These are phyloP conservation scores for Ziziphus jujuba DNA, from an alignment of 306 rosid species.

Conservation along the genomic window DNA sequence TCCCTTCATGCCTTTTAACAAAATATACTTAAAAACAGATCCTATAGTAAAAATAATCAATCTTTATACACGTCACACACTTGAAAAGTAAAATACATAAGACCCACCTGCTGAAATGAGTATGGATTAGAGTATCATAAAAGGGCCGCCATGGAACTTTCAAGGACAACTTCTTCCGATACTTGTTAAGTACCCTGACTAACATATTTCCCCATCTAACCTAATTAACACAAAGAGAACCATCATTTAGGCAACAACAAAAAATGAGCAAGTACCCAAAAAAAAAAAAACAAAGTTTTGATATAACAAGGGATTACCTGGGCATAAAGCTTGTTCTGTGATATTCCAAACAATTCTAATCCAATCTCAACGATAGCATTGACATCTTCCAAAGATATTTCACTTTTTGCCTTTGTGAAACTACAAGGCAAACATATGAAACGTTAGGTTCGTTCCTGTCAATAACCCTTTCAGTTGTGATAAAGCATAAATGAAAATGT, in stretches of 20 bases:
- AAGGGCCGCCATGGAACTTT: slow-evolving; percentile 80
- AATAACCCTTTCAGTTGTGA: not conserved
- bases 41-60: not conserved
- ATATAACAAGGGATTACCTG: slow-evolving; percentile 63
- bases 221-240: slow-evolving; percentile 54
- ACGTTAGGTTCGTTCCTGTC: slow-evolving; percentile 25
- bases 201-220: slow-evolving; percentile 97
- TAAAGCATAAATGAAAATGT: not conserved
- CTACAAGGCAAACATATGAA: slow-evolving; percentile 41
- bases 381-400: slow-evolving; percentile 79
- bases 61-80: slow-evolving; percentile 4
- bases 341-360: slow-evolving; percentile 63
- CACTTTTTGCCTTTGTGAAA: slow-evolving; percentile 93
- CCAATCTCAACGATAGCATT: slow-evolving; percentile 59
- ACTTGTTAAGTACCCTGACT: slow-evolving; percentile 79
- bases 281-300: slow-evolving; percentile 28
- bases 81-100: slow-evolving; percentile 10
- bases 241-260: slow-evolving; percentile 30
- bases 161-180: slow-evolving; percentile 72
- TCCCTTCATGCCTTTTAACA: not conserved
- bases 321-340: slow-evolving; percentile 80
- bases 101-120: slow-evolving; percentile 90
- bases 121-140: slow-evolving; percentile 73
- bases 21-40: not conserved
- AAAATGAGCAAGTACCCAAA: slow-evolving; percentile 1